Conservation (phyloP, 306 rosid species). For the Cicer chorassanicum region DNA sequence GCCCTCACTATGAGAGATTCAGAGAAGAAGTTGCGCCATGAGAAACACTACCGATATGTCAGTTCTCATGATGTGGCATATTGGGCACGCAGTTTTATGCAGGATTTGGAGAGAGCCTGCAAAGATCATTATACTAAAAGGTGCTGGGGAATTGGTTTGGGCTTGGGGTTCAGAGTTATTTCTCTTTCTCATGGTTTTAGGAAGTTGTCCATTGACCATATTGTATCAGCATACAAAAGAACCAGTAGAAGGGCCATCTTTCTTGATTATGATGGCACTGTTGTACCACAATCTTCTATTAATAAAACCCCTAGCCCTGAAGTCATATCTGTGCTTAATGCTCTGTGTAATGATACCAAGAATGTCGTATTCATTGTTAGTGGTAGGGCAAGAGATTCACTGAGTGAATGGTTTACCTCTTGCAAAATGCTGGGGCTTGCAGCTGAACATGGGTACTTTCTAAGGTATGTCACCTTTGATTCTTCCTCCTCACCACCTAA, state of each 20-base stretch:
- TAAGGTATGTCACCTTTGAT: slow-evolving; percentile 61
- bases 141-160: slow-evolving; percentile 84
- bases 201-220: slow-evolving; percentile 69
- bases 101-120: slow-evolving; percentile 88
- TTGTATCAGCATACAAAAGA: slow-evolving; percentile 71
- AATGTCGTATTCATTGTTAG: slow-evolving; percentile 84
- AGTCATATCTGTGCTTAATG: slow-evolving; percentile 65
- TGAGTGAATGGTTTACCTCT: slow-evolving; percentile 75
- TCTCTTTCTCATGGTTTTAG: slow-evolving; percentile 70
- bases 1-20: slow-evolving; percentile 71
- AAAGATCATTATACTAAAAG: slow-evolving; percentile 73
- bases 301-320: slow-evolving; percentile 67
- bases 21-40: slow-evolving; percentile 78
- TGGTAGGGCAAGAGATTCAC: slow-evolving; percentile 73
- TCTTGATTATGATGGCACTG: slow-evolving; percentile 90
- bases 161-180: slow-evolving; percentile 79
- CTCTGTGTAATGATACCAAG: slow-evolving; percentile 71
- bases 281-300: slow-evolving; percentile 70
- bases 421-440: slow-evolving; percentile 80
- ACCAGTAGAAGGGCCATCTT: slow-evolving; percentile 75
- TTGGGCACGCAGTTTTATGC: slow-evolving; percentile 85
- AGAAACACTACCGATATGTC: slow-evolving; percentile 78
- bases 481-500: background rate
- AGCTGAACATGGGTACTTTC: slow-evolving; percentile 87
- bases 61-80: slow-evolving; percentile 86